These are phyloP conservation scores for Penicillium rolfsii DNA, from an alignment of 2,329 filamentous ascomycete species.

Conservation along the genomic window DNA sequence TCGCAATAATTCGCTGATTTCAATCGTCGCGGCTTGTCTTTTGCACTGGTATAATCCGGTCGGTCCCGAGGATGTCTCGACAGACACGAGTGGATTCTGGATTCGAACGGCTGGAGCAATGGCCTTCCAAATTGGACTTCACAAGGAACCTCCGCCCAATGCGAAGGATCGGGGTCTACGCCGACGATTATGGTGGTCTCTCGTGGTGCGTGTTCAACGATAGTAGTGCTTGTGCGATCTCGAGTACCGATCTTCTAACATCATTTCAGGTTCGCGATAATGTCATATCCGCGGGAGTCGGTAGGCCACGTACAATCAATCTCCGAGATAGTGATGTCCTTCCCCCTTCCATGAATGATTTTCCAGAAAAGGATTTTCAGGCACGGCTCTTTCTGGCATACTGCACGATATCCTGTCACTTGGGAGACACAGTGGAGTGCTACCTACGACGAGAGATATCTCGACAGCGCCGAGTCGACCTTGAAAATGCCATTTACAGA, in stretches of 20 bases:
- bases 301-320: conserved; percentile 47
- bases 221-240: background rate
- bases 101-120: conserved; percentile 46
- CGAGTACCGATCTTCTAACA: conserved; percentile 3
- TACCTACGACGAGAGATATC: conserved; percentile 40
- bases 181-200: conserved; percentile 50
- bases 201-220: conserved; percentile 38
- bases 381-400: conserved; percentile 44
- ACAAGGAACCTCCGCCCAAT: conserved; percentile 44
- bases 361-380: conserved; percentile 33
- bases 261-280: conserved; percentile 41
- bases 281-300: conserved; percentile 48
- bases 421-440: conserved; percentile 48
- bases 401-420: conserved; percentile 44
- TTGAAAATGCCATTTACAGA: conserved; percentile 46
- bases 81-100: conserved; percentile 50
- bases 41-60: conserved; percentile 52
- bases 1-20: conserved; percentile 45
- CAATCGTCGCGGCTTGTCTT: conserved; percentile 43
- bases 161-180: conserved; percentile 41
- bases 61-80: conserved; percentile 45
- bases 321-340: conserved; percentile 46
- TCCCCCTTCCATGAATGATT: conserved; percentile 42
- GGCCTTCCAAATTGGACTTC: conserved; percentile 49
- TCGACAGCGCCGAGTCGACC: conserved; percentile 35